phyloP scores from a whole-genome alignment of 2,329 filamentous ascomycete genomes.

The Scolecobasidium constrictum region DNA sequence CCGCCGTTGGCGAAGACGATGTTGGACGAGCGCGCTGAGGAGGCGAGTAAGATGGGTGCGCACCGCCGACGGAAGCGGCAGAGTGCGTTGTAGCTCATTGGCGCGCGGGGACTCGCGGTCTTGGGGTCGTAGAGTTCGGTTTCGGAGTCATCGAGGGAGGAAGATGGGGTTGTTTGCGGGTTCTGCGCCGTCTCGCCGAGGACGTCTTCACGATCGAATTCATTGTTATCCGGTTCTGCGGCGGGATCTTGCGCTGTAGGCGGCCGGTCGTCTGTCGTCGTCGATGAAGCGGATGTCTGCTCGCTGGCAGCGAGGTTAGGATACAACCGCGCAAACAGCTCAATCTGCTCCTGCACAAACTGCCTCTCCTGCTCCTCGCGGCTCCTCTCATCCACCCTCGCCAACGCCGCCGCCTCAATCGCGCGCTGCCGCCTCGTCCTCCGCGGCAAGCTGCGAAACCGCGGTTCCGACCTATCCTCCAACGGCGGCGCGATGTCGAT shows the following conservation, averaged over 20 bases:
- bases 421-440: conserved; percentile 26
- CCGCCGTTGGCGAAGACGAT: conserved; percentile 31
- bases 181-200: neutral
- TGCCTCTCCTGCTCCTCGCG: conserved; percentile 22
- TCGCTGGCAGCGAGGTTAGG: conserved; percentile 24
- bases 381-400: conserved; percentile 14
- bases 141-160: neutral
- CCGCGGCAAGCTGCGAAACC: conserved; percentile 36
- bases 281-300: neutral
- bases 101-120: neutral
- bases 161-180: neutral
- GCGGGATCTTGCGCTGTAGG: neutral
- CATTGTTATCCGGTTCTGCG: neutral
- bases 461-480: conserved; percentile 49
- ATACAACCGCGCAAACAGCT: conserved; percentile 35
- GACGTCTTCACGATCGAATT: neutral
- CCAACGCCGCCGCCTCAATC: conserved; percentile 19
- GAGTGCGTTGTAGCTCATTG: neutral
- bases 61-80: conserved; percentile 35
- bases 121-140: conserved; percentile 4
- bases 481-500: conserved; percentile 61
- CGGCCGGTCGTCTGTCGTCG: neutral
- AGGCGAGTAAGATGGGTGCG: conserved; percentile 32
- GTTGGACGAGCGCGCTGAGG: conserved; percentile 33
- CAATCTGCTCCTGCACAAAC: conserved; percentile 37